Base-by-base conservation (phyloP, 2,329 filamentous ascomycete genomes). In the Verticillium nonalfalfae region DNA sequence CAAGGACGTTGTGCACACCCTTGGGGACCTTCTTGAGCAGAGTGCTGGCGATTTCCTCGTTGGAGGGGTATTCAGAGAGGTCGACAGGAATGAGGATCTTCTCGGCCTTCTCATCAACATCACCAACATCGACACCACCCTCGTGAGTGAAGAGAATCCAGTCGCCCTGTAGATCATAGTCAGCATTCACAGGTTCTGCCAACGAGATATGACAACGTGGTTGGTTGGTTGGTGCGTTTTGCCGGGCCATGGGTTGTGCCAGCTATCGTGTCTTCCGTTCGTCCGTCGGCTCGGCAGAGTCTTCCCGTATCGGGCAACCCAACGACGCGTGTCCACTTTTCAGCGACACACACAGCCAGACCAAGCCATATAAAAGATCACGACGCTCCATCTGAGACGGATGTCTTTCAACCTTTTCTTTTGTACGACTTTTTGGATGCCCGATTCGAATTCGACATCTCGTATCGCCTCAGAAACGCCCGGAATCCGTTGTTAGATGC, bases 81-180 rank as follows among this genome's bases (percentile, higher is more conserved):
- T 98, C 93, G 72, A 99, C 95, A 70, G 95, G 94, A 72, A 99
- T 93, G 75, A 99, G 83, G 66, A 99, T 86, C 90, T 98, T 99
- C 87, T 98, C 92, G 66, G 95, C 95, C 85, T 99, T 99, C 67
- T 88, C 93, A 73, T 99, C 95, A 68, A 99, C 95, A 87, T 99
- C 95, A 76, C 95, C 95, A 71, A 99, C 95, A 79, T 99, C 95
- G 69, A 99, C 93, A 90, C 95, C 95, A 84, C 95, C 95, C 81
- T 99, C 95, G 81, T 99, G 93, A 73, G 94, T 97, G 85, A 99
- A 99, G 74, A 99, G 91, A 75, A 99, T 97, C 93, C 93, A 98
- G 80, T 99, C 95, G 74, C 95, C 95, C 95, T 98, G 76, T 56
- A 39, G 45, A 33, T 60, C 58, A 26, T 34, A 55, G 56, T 65